Percentiles rank a stretch among this genome's conserved stretches.
Evolutionary conservation across 805 yeast species (phyloP).

Genomic region (Starmerella gropengiesseri): DNA sequence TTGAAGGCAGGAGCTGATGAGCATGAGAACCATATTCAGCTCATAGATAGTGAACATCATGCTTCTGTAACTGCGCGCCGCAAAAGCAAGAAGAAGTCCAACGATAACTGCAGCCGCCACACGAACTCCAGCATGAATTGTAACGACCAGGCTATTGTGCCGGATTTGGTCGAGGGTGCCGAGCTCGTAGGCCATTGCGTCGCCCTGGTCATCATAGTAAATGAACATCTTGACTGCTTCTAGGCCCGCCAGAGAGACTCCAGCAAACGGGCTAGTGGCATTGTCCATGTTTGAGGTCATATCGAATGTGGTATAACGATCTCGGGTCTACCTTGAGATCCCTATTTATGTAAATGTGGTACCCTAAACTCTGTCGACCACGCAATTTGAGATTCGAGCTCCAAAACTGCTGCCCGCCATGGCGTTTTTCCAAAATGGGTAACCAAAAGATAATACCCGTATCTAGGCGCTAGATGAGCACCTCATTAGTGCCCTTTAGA

Average conservation of each 20-base stretch:
- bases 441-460: no score
- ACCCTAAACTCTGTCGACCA: no score
- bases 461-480: no score
- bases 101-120: conserved; percentile 46
- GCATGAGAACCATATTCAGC: conserved; percentile 42
- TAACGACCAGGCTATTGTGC: conserved; percentile 7
- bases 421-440: neutral
- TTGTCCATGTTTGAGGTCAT: neutral
- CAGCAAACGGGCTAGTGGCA: conserved; percentile 1
- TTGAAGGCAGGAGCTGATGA: conserved; percentile 53
- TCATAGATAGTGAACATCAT: conserved; percentile 70
- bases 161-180: conserved; percentile 5
- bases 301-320: neutral
- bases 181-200: conserved; percentile 3
- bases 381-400: no score
- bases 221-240: neutral
- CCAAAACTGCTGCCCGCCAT: neutral
- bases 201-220: conserved; percentile 3
- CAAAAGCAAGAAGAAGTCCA: conserved; percentile 36
- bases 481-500: no score
- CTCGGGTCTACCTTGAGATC: neutral
- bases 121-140: conserved; percentile 36
- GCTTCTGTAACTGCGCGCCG: conserved; percentile 44
- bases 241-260: neutral
- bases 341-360: no score